Evolutionary conservation across 1,139 yeast genomes (phyloP), one percentile per base, ranked within the genome.

Genomic region (Pneumocystis canis): DNA sequence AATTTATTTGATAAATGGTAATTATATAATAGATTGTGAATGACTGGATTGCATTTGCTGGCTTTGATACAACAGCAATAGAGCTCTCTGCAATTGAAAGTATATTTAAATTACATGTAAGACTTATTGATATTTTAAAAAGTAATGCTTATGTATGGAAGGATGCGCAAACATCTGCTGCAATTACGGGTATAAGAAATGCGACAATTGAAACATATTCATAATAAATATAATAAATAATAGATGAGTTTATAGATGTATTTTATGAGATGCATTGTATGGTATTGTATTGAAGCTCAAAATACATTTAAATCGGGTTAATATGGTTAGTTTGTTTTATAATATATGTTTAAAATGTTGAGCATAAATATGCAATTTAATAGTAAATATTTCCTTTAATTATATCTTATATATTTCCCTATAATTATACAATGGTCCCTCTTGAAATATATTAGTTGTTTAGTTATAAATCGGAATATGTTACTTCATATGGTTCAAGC

Each of bases 351-450:
- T 11, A 25, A 47, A 47, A 25, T 14, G 25, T 25, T 25, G 54
- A 16, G 9, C 31, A 47, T 25, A 14, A 25, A 47, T 20, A 47
- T 47, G 9, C 11, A 3, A 31, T 47, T 39, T 11, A 47, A 47
- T 47, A 47, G 11, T 47, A 25, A 47, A 47, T 39, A 16, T 9
- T 47, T 9, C 14, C 25, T 25, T 47, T 25, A 47, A 20, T 28
- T 47, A 47, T 47, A 47, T 47, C 54, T 47, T 11, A 47, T 47
- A 25, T 92, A 92, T 78, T 86, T 84, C 75, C 97, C 98, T 74
- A 92, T 90, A 71, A 92, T 97, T 74, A 92, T 87, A 86, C 97
- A 90, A 81, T 92, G 98, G 76, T 92, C 98, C 82, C 98, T 89
- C 83, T 92, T 97, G 79, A 90, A 90, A 77, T 97, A 97, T 82